A percentile compares a stretch with the other conserved stretches of the same genome.
Conservation (phyloP, 495 filamentous ascomycete species). For the Aspergillus leporis region DNA sequence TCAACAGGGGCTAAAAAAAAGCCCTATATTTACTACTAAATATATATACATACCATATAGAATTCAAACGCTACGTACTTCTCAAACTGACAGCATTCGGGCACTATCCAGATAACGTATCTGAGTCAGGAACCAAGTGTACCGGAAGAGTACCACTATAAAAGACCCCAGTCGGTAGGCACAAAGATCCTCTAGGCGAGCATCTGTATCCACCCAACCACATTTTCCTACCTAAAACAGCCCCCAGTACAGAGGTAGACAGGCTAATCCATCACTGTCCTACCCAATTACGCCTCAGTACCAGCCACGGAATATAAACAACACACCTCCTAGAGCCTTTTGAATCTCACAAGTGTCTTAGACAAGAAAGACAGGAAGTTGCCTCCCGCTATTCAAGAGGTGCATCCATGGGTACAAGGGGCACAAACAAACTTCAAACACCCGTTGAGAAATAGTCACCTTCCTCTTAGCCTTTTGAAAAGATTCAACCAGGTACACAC, state of each 20-base stretch:
- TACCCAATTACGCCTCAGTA: constrained; percentile 3
- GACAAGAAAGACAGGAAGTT: not conserved
- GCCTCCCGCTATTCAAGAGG: no score
- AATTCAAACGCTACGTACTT: no score
- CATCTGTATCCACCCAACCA: not conserved
- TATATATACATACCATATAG: not conserved
- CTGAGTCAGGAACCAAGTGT: not conserved
- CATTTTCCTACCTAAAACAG: not conserved
- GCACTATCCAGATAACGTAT: no score
- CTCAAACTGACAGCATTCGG: not conserved
- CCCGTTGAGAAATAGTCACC: no score
- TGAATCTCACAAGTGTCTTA: not conserved
- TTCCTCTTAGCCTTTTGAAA: no score
- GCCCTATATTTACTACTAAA: no score
- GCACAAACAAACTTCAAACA: no score
- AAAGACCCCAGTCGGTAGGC: not conserved
- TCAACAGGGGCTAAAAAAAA: no score
- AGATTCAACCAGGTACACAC: no score
- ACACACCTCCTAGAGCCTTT: not conserved
- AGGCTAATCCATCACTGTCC: not conserved
- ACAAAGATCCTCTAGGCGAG: not conserved
- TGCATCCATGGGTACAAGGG: not conserved
- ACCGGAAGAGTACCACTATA: not conserved
- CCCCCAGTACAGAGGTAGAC: not conserved
- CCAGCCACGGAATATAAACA: not conserved